Evolutionary conservation across 306 rosid genomes (phyloP).

Genomic region (Fagus sylvatica): DNA sequence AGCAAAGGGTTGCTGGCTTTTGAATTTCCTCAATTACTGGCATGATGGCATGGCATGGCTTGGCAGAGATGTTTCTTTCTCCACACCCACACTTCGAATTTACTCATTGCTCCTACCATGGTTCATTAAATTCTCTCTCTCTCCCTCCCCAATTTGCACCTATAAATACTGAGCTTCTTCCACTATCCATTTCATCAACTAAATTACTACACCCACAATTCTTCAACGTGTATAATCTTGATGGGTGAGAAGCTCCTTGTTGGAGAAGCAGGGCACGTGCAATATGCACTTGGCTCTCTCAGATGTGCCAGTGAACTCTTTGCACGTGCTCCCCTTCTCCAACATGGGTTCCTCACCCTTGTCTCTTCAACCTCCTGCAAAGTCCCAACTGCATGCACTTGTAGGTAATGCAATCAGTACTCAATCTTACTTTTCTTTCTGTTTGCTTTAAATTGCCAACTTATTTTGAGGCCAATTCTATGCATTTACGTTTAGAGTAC

Average conservation of each 20-base stretch:
- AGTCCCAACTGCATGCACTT: neutral
- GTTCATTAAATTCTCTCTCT: conserved; percentile 11
- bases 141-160: conserved; percentile 21
- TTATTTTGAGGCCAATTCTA: neutral
- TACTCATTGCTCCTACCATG: conserved; percentile 39
- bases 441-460: neutral
- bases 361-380: neutral
- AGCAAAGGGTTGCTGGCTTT: conserved; percentile 32
- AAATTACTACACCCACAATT: neutral
- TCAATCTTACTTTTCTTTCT: neutral
- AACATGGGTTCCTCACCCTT: conserved; percentile 62
- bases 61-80: conserved; percentile 22
- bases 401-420: conserved; percentile 6
- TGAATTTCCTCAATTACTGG: neutral
- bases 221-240: conserved; percentile 13
- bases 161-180: conserved; percentile 49
- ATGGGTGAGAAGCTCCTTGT: conserved; percentile 68
- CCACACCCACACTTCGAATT: conserved; percentile 27
- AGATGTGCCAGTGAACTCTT: conserved; percentile 22
- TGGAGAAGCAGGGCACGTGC: conserved; percentile 99
- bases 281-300: conserved; percentile 28
- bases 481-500: neutral
- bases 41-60: conserved; percentile 41
- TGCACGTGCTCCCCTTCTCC: conserved; percentile 96
- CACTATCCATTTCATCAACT: conserved; percentile 22